Evolutionary conservation across 345 rosid genomes (phyloP).

Genomic region (Iberis pinnata): DNA sequence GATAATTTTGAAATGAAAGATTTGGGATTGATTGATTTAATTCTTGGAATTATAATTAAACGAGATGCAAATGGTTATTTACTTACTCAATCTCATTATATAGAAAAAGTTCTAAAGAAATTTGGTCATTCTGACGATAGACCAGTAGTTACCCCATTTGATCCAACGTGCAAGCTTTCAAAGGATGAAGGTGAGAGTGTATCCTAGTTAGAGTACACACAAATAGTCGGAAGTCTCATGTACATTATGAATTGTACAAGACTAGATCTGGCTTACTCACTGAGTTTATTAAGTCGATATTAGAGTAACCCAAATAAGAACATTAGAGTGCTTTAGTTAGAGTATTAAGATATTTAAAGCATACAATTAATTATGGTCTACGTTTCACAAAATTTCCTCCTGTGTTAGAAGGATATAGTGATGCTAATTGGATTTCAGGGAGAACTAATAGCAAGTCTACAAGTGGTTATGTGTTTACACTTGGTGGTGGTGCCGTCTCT

Average conservation of each 20-base stretch:
- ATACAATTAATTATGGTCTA: background rate
- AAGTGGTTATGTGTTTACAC: slow-evolving; percentile 2
- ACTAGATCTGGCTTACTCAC: background rate
- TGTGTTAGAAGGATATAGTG: slow-evolving; percentile 7
- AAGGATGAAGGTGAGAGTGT: background rate
- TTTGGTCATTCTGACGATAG: slow-evolving; percentile 1
- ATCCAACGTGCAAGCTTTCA: background rate
- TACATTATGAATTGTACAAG: slow-evolving; percentile 1
- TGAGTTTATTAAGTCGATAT: slow-evolving; percentile 5
- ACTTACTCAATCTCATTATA: background rate
- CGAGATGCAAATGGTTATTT: background rate
- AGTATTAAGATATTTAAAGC: slow-evolving; percentile 3
- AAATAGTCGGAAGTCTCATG: background rate
- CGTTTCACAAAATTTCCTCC: background rate
- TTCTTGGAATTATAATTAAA: background rate
- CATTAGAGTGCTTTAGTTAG: background rate
- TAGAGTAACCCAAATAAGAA: background rate
- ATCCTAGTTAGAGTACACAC: background rate
- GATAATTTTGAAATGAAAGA: background rate
- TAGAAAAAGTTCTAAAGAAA: background rate
- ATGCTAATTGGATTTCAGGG: background rate
- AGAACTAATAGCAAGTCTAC: background rate
- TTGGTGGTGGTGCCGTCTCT: background rate
- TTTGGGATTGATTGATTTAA: background rate
- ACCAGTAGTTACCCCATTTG: background rate